Percentiles rank a stretch among this genome's conserved stretches.
These are phyloP conservation scores for Amanita molliuscula DNA, from an alignment of 768 basidiomycete species.

Conservation along the genomic window DNA sequence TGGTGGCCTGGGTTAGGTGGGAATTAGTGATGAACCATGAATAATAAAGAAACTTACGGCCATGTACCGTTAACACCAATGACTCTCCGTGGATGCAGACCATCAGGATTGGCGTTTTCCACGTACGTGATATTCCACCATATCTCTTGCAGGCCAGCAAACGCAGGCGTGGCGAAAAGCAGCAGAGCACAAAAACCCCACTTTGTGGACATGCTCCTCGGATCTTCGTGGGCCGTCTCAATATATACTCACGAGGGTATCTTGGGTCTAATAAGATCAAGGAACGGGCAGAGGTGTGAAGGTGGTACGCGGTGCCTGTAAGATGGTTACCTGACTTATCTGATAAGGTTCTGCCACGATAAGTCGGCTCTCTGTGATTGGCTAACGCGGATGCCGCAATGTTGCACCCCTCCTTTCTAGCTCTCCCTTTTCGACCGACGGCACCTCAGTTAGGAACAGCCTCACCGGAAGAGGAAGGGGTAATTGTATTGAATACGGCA, in stretches of 20 bases:
- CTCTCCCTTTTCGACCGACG: no score
- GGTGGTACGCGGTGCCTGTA: not conserved
- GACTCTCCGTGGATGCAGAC: slow-evolving; percentile 61
- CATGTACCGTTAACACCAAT: slow-evolving; percentile 89
- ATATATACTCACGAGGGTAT: no score
- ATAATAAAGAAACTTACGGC: slow-evolving; percentile 51
- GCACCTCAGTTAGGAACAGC: no score
- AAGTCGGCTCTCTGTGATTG: slow-evolving; percentile 3
- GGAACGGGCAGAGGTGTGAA: no score
- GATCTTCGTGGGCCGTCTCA: no score
- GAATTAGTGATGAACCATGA: not conserved
- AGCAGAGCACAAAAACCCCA: slow-evolving; percentile 13
- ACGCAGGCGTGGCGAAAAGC: slow-evolving; percentile 24
- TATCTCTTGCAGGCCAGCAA: slow-evolving; percentile 59
- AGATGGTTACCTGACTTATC: slow-evolving; percentile 9
- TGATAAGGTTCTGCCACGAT: slow-evolving; percentile 13
- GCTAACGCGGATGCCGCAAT: not conserved
- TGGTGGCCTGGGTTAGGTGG: slow-evolving; percentile 56
- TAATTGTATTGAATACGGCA: no score
- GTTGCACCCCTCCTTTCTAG: no score
- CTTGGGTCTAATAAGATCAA: no score
- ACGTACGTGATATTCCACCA: slow-evolving; percentile 95
- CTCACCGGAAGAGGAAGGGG: no score
- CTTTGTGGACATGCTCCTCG: not conserved
- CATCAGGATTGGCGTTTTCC: slow-evolving; percentile 73